A percentile compares a stretch with the other conserved stretches of the same genome.
phyloP scores from a whole-genome alignment of 768 basidiomycete species.

The Rossbeevera mucosa region DNA sequence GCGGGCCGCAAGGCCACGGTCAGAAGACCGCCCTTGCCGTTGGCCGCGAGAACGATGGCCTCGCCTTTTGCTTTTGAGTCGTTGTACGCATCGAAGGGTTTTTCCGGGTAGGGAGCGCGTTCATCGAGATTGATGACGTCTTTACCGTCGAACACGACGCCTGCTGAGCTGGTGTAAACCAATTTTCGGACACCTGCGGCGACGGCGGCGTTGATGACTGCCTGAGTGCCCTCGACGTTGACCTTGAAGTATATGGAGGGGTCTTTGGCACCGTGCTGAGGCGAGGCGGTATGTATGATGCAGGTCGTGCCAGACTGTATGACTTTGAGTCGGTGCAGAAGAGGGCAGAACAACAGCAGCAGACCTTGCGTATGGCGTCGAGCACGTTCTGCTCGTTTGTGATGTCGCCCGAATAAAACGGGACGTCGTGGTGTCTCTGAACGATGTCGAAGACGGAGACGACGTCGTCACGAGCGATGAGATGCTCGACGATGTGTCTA shows the following conservation, averaged over 20 bases:
- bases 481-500: constrained; percentile 82
- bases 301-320: constrained; percentile 74
- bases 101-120: constrained; percentile 67
- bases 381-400: constrained; percentile 69
- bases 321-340: neutral
- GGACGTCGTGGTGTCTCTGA: constrained; percentile 80
- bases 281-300: constrained; percentile 94
- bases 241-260: constrained; percentile 82
- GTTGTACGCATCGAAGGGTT: constrained; percentile 87
- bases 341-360: constrained; percentile 17
- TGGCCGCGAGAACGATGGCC: constrained; percentile 75
- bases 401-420: constrained; percentile 89
- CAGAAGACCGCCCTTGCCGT: constrained; percentile 75
- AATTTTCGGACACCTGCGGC: constrained; percentile 73
- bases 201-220: constrained; percentile 78
- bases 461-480: constrained; percentile 71
- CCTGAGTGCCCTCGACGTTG: constrained; percentile 87
- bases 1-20: constrained; percentile 91
- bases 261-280: constrained; percentile 62
- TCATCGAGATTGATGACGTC: constrained; percentile 87
- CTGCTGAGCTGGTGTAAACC: constrained; percentile 92
- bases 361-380: constrained; percentile 68
- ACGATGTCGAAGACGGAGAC: constrained; percentile 91
- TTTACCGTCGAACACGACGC: constrained; percentile 80
- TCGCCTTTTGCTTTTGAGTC: constrained; percentile 92